These are phyloP conservation scores for Serpula lacrymans DNA, from an alignment of 768 basidiomycete genomes.

Conservation along the genomic window DNA sequence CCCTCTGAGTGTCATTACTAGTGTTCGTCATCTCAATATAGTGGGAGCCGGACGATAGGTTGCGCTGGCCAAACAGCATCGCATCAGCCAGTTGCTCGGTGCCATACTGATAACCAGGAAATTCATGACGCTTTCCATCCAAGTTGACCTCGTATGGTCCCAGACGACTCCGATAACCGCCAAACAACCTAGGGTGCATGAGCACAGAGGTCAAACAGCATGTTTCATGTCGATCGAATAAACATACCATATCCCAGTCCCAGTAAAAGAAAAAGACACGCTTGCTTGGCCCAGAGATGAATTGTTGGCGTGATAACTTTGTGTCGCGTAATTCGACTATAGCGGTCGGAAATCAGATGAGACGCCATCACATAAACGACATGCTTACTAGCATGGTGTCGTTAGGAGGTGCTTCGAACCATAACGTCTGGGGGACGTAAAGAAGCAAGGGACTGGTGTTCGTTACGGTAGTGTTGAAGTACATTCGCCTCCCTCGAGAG, in stretches of 20 bases:
- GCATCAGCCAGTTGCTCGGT: background rate
- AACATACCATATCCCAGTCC: constrained; percentile 8
- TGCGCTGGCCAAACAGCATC: constrained; percentile 1
- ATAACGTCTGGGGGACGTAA: constrained; percentile 18
- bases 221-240: background rate
- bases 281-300: constrained; percentile 6
- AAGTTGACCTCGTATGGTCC: constrained; percentile 11
- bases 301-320: constrained; percentile 14
- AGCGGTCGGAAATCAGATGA: background rate
- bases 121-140: constrained; percentile 1
- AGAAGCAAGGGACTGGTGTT: constrained; percentile 16
- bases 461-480: constrained; percentile 15
- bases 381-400: constrained; percentile 10
- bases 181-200: constrained; percentile 9
- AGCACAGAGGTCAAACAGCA: background rate
- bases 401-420: constrained; percentile 8
- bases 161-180: constrained; percentile 6
- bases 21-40: constrained; percentile 10
- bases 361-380: background rate
- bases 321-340: constrained; percentile 1
- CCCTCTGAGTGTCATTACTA: background rate
- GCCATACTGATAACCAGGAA: constrained; percentile 4
- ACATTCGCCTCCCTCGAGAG: too few species aligned
- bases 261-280: constrained; percentile 11
- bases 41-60: constrained; percentile 7